Base-by-base conservation (phyloP, 306 rosid genomes). In the Ammopiptanthus mongolicus region DNA sequence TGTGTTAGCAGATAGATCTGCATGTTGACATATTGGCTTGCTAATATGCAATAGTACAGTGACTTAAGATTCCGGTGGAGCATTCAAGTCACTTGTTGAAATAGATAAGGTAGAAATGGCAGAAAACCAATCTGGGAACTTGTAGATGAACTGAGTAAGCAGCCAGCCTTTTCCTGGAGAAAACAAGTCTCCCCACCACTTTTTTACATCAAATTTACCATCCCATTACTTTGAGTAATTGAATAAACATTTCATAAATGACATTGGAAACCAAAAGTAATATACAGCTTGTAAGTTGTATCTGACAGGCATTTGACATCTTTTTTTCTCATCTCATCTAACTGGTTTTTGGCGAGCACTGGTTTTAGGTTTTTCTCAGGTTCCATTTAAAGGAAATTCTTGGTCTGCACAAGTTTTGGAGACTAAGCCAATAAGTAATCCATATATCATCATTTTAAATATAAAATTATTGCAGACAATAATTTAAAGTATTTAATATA, bases 1-100 rank as follows among this genome's bases (percentile, higher is more conserved):
- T 12, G 6, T 75, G 65, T 73, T 67, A 69, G 65, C 72, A 41
- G 70, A 41, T 63, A 44, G 42, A 78, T 68, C 63, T 68, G 82
- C 69, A 18, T 84, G 39, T 52, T 44, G 14, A n/a, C 55, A 6
- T 67, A 69, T 47, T 57, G 39, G 6, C 50, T 80, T 37, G 36
- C 71, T 66, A 34, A 67, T 67, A 47, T 48, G 25, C 8, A 2
- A n/a, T 36, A 48, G 18, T 37, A 37, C 19, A 34, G 72, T 60
- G 39, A 47, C 69, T 75, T 60, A 14, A 60, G 31, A 59, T 55
- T 33, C 46, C 11, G 60, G 28, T 23, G 53, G 65, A 47, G 23
- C 51, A 34, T 57, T 66, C 55, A 28, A 13, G 23, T 71, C 61
- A 48, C 31, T 17, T 13, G 11, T 56, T 50, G 25, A 61, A 15